Percentiles rank a stretch among this genome's conserved stretches.
phyloP scores from a whole-genome alignment of 1,139 yeast genomes.

The Pichia sp. region DNA sequence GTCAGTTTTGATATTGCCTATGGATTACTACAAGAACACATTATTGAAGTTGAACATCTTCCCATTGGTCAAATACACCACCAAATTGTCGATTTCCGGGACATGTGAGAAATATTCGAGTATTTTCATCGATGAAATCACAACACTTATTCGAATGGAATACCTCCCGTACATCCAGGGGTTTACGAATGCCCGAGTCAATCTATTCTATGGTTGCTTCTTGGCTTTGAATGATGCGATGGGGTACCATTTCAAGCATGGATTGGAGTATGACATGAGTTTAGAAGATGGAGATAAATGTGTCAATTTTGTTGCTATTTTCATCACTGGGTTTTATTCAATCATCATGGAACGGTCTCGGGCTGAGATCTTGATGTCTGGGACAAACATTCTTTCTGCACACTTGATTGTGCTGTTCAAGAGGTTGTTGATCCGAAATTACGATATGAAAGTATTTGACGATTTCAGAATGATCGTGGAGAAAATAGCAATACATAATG shows the following conservation, averaged over 20 bases:
- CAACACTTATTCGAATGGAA: slow-evolving; percentile 9
- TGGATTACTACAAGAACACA: slow-evolving; percentile 12
- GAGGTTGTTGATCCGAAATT: neutral
- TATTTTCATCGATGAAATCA: slow-evolving; percentile 4
- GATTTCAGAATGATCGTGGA: slow-evolving; percentile 12
- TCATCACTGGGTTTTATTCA: slow-evolving; percentile 17
- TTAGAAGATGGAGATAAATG: slow-evolving; percentile 10
- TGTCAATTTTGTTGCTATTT: slow-evolving; percentile 16
- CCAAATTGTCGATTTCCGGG: slow-evolving; percentile 8
- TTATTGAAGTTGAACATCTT: slow-evolving; percentile 11
- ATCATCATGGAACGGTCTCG: slow-evolving; percentile 10
- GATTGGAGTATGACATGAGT: slow-evolving; percentile 10
- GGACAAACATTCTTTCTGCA: slow-evolving; percentile 5
- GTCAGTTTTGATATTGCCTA: slow-evolving; percentile 9
- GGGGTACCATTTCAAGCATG: slow-evolving; percentile 16
- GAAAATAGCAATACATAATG: neutral
- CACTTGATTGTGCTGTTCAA: slow-evolving; percentile 8
- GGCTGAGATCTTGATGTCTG: neutral
- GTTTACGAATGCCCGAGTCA: neutral
- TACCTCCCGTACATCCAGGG: slow-evolving; percentile 8
- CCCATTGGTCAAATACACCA: neutral
- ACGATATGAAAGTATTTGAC: slow-evolving; percentile 2
- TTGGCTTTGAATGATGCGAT: slow-evolving; percentile 12
- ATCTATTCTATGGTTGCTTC: slow-evolving; percentile 7
- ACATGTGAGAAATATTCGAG: slow-evolving; percentile 7